Conservation (phyloP, 192 early-diverging fungal genomes). For the Entomortierella parvispora region DNA sequence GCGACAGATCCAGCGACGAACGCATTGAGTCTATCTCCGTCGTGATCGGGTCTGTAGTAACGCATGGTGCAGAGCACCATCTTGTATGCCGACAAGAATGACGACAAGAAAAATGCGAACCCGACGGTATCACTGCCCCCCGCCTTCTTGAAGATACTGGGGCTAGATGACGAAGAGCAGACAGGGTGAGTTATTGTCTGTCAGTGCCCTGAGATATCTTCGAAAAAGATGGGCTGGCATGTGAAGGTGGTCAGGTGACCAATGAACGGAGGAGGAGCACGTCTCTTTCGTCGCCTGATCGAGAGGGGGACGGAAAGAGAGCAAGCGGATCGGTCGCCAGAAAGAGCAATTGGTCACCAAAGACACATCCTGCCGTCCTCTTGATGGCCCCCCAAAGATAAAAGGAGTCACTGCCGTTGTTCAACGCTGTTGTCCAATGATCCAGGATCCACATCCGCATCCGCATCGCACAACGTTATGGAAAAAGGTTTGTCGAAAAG, state of each 20-base stretch:
- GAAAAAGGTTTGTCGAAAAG: background rate
- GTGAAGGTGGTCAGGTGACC: no score
- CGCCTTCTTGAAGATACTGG: slow-evolving; percentile 53
- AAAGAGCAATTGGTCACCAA: no score
- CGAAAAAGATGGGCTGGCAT: no score
- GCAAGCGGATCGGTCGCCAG: background rate
- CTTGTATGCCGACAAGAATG: slow-evolving; percentile 72
- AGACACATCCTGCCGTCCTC: no score
- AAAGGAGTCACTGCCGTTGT: no score
- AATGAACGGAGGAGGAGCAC: background rate
- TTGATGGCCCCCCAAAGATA: no score
- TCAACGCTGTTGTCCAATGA: background rate
- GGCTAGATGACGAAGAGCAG: slow-evolving; percentile 17
- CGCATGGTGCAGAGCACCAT: slow-evolving; percentile 70
- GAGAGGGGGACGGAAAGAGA: background rate
- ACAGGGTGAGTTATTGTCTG: no score
- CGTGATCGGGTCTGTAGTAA: slow-evolving; percentile 46
- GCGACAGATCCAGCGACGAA: slow-evolving; percentile 72
- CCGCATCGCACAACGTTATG: no score
- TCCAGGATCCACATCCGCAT: background rate
- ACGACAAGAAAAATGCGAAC: slow-evolving; percentile 76
- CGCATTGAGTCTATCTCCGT: slow-evolving; percentile 67
- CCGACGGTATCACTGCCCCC: slow-evolving; percentile 68
- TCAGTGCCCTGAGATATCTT: no score
- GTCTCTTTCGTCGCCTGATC: background rate